Evolutionary conservation across 2,329 filamentous ascomycete species (phyloP), one percentile per base, ranked within the genome.

Genomic region (Aspergillus ruber): DNA sequence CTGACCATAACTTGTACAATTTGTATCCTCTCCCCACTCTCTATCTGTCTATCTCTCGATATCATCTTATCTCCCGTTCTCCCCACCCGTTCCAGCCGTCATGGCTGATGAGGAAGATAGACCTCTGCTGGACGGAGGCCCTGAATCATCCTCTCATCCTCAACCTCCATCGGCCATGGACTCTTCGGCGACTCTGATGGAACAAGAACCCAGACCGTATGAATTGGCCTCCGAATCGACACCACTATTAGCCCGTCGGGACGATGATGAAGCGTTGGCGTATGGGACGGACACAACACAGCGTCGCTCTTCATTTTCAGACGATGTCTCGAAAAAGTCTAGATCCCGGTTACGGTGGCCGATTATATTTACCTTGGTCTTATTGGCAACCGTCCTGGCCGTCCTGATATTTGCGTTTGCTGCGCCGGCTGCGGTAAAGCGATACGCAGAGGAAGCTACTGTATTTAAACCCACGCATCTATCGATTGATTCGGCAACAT

Each of bases 381-480:
- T 79, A 21, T 18, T 59, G 43, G 56, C 80, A 1, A 60, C 83
- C 6, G 75, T 85, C 5, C 58, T 91, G 18, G 65, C 77, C 23
- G 88, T 95, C 56, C 83, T 96, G 49, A 69, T 86, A 13, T 73
- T 91, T 47, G 88, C 84, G 13, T 95, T 95, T 70, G 79, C 95
- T 46, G 81, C 86, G 0, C 90, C 91, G 2, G 83, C 85, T 13
- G 81, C 85, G 6, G 81, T 95, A 9, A 83, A 95, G 68, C 80
- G 88, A 63, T 98, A 98, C 68, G 88, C 86, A 43, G 85, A 91
- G 68, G 78, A 90, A 66, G 88, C 90, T 3, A 78, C 85, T 20
- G 82, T 91, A 15, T 80, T 98, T 55, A 82, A 90, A 62, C 88
- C 93, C 2, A 90, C 85, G 5, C 86, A 84, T 56, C 71, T 98